Evolutionary conservation across 129 eudicot genomes (phyloP), one percentile per base, ranked within the genome.

Genomic region (Centella asiatica): DNA sequence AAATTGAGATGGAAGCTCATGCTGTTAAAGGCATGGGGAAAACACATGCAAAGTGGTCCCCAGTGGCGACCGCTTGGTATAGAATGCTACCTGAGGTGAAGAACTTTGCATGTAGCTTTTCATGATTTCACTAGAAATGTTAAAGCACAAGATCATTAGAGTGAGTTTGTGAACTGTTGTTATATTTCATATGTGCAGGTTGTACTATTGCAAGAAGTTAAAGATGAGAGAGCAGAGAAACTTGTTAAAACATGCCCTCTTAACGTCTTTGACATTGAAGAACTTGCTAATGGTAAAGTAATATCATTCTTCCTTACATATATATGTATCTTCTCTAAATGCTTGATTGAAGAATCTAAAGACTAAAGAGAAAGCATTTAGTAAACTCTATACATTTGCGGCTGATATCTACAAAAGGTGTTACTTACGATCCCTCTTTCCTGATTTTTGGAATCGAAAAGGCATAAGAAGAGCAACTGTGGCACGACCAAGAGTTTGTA

Each of bases 31-130:
- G 98, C 36, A 19, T 79, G 71, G 98, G 95, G 47, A 87, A 84
- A 78, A 88, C 93, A 37, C 98, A 90, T 84, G 98, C 95, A 44
- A 84, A 90, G 75, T 90, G 95, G 94, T 90, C 98, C 39, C 98
- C 94, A 23, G 95, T 90, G 46, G 98, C 95, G 51, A 90, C 98
- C 66, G 90, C 98, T 68, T 90, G 98, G 98, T 87, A 87, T 74
- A 82, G 87, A 72, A 86, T 81, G 94, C 98, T 90, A 14, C 94
- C 98, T 23, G 95, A 90, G 98, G 98, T 90, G 71, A 69, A 29
- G 51, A 23, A 9, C 0, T 71, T 18, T 55, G 28, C 14, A 48
- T 33, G 44, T 22, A 26, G 15, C 23, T 37, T 51, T 39, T 32
- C 23, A 15, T 70, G 23, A 27, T 26, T 14, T 4, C 32, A 32